Base-by-base conservation (phyloP, 768 basidiomycete species). In the Tylopilus subfusipes region DNA sequence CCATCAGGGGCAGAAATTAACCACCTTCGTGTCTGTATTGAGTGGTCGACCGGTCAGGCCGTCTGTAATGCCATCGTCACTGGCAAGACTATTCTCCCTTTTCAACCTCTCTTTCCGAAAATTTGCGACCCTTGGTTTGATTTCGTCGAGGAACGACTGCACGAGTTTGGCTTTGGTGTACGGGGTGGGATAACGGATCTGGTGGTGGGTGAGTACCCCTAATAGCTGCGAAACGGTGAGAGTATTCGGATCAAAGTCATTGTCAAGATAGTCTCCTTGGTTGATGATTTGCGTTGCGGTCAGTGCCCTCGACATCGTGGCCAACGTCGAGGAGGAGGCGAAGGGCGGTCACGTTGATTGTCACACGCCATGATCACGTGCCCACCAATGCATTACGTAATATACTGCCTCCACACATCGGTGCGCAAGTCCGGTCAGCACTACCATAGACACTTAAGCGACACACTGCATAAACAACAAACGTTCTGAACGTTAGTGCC, bases 171-270 rank as follows among this genome's bases (percentile, higher is more conserved):
- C 74, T 65, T 93, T 93, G 42, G 85, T 85, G 68, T 88, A 84
- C 2, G 85, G 85, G 8, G 82, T 78, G 9, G 89, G 86, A 70
- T 84, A 90, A 42, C 76, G 78, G 66, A 92, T 73, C 59, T 86
- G 84, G 71, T 93, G 91, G 65, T 83, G 86, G 39, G 82, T 81
- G 52, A 93, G 77, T 30, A 93, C 75, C 42, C 89, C 90, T 12
- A 89, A 78, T 6, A 93, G 76, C 64, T 93, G 89, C n/a, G 89
- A 80, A 25, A 93, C 82, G 1, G 90, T 93, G 50, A 93, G 79
- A 2, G 79, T 72, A 2, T 78, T 57, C 18, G 92, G 84, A 60
- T 93, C 84, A 52, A 92, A 93, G 64, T 86, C 83, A 11, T 82
- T 80, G 56, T 89, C 78, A 56, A 93, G 83, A 70, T 93, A 93